A percentile compares a stretch with the other conserved stretches of the same genome.
Conservation (phyloP, 2,329 filamentous ascomycete species). For the Dryadomyces sulphureus region DNA sequence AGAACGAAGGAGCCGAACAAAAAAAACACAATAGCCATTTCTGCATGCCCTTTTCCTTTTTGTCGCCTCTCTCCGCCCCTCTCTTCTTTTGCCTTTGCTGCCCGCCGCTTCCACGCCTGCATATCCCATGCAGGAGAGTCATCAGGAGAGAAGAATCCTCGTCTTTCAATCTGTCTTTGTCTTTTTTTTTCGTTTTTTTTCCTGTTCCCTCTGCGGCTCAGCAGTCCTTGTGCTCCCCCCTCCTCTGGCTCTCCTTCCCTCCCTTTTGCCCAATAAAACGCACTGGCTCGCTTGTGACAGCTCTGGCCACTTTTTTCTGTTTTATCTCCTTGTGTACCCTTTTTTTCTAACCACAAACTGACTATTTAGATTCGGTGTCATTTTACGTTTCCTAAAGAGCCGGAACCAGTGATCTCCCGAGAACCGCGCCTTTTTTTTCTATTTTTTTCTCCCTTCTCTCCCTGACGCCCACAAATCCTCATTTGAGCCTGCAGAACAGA, state of each 20-base stretch:
- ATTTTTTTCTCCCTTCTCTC: not conserved
- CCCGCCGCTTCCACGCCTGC: not conserved
- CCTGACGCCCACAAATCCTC: slow-evolving; percentile 11
- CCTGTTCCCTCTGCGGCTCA: not conserved
- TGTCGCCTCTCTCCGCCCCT: not conserved
- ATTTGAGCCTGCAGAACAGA: slow-evolving; percentile 6
- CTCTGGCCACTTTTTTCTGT: not conserved
- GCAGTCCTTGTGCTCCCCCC: not conserved
- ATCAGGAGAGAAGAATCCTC: not conserved
- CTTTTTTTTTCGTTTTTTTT: not conserved
- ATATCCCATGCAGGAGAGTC: not conserved
- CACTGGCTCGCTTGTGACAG: not conserved
- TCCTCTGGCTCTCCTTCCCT: not conserved
- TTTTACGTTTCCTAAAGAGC: not conserved
- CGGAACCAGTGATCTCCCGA: not conserved
- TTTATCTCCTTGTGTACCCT: not conserved
- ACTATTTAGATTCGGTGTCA: not conserved
- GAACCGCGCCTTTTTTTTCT: not conserved
- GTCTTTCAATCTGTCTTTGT: not conserved
- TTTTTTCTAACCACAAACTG: not conserved
- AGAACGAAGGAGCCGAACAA: not conserved
- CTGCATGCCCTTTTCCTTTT: not conserved
- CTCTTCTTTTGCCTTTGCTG: not conserved
- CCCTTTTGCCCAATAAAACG: not conserved
- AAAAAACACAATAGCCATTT: not conserved